Evolutionary conservation across 176 grass and related monocot species (phyloP).

Genomic region (Alloteropsis semialata): DNA sequence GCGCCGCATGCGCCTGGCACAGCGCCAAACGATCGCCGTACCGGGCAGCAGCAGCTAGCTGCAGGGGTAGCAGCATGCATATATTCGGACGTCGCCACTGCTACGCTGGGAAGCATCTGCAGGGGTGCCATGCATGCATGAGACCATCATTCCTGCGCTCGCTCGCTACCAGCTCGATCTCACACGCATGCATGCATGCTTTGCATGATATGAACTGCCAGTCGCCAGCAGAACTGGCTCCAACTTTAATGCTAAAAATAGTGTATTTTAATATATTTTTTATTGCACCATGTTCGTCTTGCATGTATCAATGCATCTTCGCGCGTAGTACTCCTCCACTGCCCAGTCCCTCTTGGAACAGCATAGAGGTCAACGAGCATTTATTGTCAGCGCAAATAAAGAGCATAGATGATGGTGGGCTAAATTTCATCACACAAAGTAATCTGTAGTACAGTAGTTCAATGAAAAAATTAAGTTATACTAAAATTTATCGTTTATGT

Average conservation of each 20-base stretch:
- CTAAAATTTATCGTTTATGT: not conserved
- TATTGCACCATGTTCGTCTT: not conserved
- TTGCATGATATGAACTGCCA: not conserved
- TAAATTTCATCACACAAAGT: too few relatives aligned
- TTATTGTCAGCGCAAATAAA: not conserved
- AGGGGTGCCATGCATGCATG: not conserved
- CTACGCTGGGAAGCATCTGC: conserved; percentile 12
- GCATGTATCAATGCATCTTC: not conserved
- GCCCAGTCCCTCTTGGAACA: not conserved
- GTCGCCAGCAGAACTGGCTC: not conserved
- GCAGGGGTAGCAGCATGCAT: not conserved
- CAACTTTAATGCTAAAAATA: not conserved
- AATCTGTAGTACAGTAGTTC: not conserved
- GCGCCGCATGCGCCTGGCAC: not conserved
- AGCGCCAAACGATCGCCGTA: not conserved
- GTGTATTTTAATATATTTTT: not conserved
- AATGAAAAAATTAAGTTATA: not conserved
- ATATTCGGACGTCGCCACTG: not conserved
- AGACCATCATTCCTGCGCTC: conserved; percentile 15
- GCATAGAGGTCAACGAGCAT: not conserved
- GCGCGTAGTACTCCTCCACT: not conserved
- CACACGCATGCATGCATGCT: not conserved
- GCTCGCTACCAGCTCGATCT: not conserved
- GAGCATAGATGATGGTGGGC: not conserved
- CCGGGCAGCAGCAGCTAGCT: not conserved